Base-by-base conservation (phyloP, 1,139 yeast species). In the Geotrichum fermentans region DNA sequence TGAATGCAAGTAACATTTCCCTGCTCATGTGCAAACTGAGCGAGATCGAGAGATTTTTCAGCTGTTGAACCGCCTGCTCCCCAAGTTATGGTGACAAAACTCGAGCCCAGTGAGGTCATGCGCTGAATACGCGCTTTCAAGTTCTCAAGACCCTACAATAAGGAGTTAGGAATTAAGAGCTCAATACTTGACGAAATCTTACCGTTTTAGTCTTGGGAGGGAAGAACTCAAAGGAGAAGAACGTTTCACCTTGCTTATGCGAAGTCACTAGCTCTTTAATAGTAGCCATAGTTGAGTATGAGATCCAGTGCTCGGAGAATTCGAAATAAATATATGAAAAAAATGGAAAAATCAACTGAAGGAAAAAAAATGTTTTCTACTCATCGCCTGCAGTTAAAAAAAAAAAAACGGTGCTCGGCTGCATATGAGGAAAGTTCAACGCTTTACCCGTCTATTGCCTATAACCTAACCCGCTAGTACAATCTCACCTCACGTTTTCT, bases 51-150 rank as follows among this genome's bases (percentile, higher is more conserved):
- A 0, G 97, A 85, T 68, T 88, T 89, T 50, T 79, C 83, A 47
- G 94, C 81, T 4, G 97, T 89, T 2, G 95, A 82, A 1, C 98
- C 98, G 35, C 97, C 97, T 7, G 98, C 97, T 26, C 98, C 98
- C 97, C 98, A 92, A 0, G 99, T 94, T 10, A 94, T 84, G 2
- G 96, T 87, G 47, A 90, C 82, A 65, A 92, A 94, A 21, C 84
- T 69, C 2, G 97, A 97, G 49, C 89, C 90, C 56, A 92, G 71
- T 2, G 85, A 83, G 61, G 85, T 79, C 94, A 92, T 84, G 62
- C 99, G 82, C 61, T 80, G 80, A 68, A 92, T 79, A 67, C 99
- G 82, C 32, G 90, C 88, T 45, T 86, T 72, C 55, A 92, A 71
- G 67, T 94, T 92, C 55, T 85, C 77, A 63, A 85, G 77, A 58